Base-by-base conservation (phyloP, 2,329 filamentous ascomycete species). In the Chaetomium sp. region DNA sequence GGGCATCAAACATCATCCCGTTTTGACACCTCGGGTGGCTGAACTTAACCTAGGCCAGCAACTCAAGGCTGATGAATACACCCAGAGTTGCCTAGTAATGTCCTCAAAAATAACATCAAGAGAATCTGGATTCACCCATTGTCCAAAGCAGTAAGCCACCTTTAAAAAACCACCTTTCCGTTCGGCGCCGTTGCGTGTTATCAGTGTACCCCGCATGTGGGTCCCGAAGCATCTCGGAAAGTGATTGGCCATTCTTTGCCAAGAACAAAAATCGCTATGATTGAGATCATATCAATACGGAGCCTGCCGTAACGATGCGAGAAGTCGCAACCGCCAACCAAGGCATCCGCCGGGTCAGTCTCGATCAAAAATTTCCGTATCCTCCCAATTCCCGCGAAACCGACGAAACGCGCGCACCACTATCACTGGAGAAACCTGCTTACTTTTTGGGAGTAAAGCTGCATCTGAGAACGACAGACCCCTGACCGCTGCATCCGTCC, bases 231-330 rank as follows among this genome's bases (percentile, higher is more conserved):
- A 47, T 21, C 57, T n/a, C 54, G 31, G 23, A 6, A 25, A 8
- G 19, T 69, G 65, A 71, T 70, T 70, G 69, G 70, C 29, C 33
- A 7, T 42, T 6, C 16, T 42, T 42, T n/a, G 57, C 38, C 58
- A 65, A 66, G 65, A 67, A 64, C 65, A 68, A 70, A 70, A 65
- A 63, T 66, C 63, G 60, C 53, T 65, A 62, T 55, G 35, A 62
- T 61, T 51, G 47, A 68, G 66, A 70, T 69, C 62, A 57, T 64
- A 65, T 66, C 66, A 57, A 60, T 6, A 4, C 63, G 55, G 50
- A 65, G 57, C 64, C 60, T 61, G 55, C 63, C 54, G 54, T 23
- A 23, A 21, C 57, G 63, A 58, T 65, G 57, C 61, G 51, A 54
- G 47, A 58, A 67, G 57, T 60, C 29, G 53, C 45, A 56, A 57